Percentiles rank a stretch among this genome's conserved stretches.
Evolutionary conservation across 495 filamentous ascomycete species (phyloP).

Genomic region (Amphirosellinia nigrospora): DNA sequence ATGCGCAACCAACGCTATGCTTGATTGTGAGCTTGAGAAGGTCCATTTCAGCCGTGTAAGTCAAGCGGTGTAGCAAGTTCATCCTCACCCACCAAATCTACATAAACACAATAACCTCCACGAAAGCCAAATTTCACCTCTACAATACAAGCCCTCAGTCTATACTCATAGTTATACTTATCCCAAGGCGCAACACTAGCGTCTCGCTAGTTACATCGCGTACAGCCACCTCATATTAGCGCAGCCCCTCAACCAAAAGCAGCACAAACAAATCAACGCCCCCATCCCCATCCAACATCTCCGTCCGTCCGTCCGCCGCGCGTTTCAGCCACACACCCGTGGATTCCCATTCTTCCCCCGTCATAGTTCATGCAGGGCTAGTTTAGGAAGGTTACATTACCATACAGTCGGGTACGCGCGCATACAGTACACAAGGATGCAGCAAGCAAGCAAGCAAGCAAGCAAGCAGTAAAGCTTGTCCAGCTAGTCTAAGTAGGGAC

Average conservation of each 20-base stretch:
- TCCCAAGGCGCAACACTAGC: not conserved
- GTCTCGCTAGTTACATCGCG: conserved; percentile 1
- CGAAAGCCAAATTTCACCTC: not conserved
- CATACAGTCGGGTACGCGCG: not conserved
- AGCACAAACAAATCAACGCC: not conserved
- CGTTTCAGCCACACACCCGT: conserved; percentile 2
- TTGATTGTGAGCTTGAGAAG: not conserved
- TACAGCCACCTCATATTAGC: not conserved
- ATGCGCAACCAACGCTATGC: not conserved
- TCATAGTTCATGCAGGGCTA: not conserved
- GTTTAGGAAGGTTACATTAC: conserved; percentile 25
- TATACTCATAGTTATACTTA: not conserved
- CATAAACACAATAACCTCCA: not conserved
- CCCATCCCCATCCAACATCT: conserved; percentile 9
- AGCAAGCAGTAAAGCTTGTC: not conserved
- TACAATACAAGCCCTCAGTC: no score
- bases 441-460: no score
- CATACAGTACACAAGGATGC: not conserved
- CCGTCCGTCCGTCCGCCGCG: not conserved
- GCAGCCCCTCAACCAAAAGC: not conserved
- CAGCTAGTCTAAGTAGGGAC: no score
- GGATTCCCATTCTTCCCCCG: not conserved
- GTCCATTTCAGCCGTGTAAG: not conserved
- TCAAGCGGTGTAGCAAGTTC: not conserved
- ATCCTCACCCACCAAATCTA: not conserved